These are phyloP conservation scores for Apostasia ramifera DNA, from an alignment of 106 monocot species.

Conservation along the genomic window DNA sequence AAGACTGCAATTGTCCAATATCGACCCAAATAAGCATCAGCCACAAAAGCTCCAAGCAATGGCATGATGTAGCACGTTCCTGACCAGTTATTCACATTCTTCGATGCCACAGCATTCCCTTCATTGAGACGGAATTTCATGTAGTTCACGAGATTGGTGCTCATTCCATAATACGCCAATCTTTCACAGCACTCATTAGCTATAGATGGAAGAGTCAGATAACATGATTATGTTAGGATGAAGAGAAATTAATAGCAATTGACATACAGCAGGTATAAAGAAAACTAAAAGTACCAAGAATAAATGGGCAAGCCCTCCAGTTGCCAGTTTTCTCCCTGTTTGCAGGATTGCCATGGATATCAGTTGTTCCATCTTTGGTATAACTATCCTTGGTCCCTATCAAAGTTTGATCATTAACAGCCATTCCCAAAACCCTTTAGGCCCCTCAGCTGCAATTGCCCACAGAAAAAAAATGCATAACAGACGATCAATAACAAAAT, in stretches of 20 bases:
- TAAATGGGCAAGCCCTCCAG: conserved; percentile 52
- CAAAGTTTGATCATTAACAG: neutral
- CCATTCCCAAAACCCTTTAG: too few species aligned
- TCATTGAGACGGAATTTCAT: conserved; percentile 25
- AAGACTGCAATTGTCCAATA: conserved; percentile 27
- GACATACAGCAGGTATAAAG: neutral
- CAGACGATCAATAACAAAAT: too few species aligned
- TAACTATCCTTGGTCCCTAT: conserved; percentile 17
- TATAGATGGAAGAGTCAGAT: neutral
- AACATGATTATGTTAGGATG: neutral
- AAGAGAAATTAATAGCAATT: neutral
- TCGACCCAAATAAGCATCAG: conserved; percentile 40
- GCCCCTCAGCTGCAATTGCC: too few species aligned
- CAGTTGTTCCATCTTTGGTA: conserved; percentile 31
- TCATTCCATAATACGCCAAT: conserved; percentile 52
- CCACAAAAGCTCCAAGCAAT: conserved; percentile 41
- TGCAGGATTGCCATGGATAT: conserved; percentile 32
- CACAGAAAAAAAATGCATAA: too few species aligned
- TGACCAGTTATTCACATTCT: conserved; percentile 48
- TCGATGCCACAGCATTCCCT: conserved; percentile 18
- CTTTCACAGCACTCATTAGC: conserved; percentile 43
- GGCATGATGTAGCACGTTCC: conserved; percentile 48
- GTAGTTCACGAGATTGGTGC: conserved; percentile 47
- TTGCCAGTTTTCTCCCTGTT: conserved; percentile 30
- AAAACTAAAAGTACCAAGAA: conserved; percentile 25